phyloP scores from a whole-genome alignment of 106 monocot species.

The Dioscorea dumetorum region DNA sequence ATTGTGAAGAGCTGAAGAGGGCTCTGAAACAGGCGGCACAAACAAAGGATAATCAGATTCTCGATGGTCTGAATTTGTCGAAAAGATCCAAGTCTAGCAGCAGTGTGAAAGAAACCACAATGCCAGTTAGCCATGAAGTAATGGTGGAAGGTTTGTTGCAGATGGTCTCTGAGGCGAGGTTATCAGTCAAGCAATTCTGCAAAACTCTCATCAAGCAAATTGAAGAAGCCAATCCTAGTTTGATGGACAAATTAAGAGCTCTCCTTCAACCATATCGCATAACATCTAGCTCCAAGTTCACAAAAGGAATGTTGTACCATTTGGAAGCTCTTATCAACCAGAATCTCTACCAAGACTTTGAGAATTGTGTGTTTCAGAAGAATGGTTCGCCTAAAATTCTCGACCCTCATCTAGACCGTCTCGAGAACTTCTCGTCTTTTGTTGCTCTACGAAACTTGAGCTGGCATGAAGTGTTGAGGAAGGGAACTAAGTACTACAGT shows the following conservation, averaged over 20 bases:
- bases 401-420: conserved; percentile 52
- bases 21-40: conserved; percentile 58
- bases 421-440: conserved; percentile 76
- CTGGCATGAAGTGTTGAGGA: conserved; percentile 76
- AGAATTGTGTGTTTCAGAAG: conserved; percentile 73
- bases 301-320: conserved; percentile 57
- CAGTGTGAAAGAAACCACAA: conserved; percentile 20
- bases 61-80: conserved; percentile 21
- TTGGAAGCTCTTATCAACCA: conserved; percentile 70
- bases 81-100: conserved; percentile 43
- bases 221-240: conserved; percentile 31
- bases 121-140: conserved; percentile 83
- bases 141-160: conserved; percentile 97
- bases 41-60: conserved; percentile 20
- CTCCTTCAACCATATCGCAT: conserved; percentile 41
- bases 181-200: conserved; percentile 88
- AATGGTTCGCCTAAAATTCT: conserved; percentile 65
- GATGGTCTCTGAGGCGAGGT: conserved; percentile 78
- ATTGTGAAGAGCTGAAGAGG: conserved; percentile 78
- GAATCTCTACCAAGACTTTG: conserved; percentile 80
- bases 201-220: conserved; percentile 49
- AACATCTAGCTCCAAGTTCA: conserved; percentile 15
- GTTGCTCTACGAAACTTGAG: conserved; percentile 69
- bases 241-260: conserved; percentile 44
- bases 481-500: conserved; percentile 68